Evolutionary conservation across 306 rosid species (phyloP), one percentile per base, ranked within the genome.

Genomic region (Glycine latifolia): DNA sequence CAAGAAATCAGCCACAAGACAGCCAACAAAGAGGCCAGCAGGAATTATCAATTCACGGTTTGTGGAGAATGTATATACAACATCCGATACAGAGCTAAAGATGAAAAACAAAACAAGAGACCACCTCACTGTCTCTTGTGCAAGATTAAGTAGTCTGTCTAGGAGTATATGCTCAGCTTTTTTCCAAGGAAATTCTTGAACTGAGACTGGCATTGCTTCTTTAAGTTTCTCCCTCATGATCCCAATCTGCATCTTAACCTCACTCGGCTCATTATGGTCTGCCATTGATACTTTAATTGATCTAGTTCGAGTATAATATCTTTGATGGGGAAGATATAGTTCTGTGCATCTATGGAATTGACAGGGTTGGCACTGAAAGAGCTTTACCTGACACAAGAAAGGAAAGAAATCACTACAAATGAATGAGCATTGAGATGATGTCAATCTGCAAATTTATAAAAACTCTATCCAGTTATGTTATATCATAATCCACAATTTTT

Each of bases 111-210:
- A 71, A 84, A 87, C 4, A 63, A 84, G 82, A 71, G 82, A 81
- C 90, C 90, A 87, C 73, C 84, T 87, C 67, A 63, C 55, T 9
- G 80, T 84, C 70, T 84, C 86, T 84, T 68, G 78, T 10, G 41
- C 66, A 48, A 84, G 76, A 78, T 68, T 26, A 49, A 78, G 60
- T 39, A 87, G 58, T 67, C 74, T 78, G 20, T 84, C 84, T 16
- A 84, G 48, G 74, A 87, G 74, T 55, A 76, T 63, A 58, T 62
- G 73, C 81, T 84, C 80, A 33, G 86, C 90, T 53, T 81, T 81
- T 75, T 53, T 74, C 90, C 90, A 87, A 73, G 84, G 88, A 81
- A 87, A 87, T 78, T 84, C 82, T 56, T 84, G 86, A 73, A 87
- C 80, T 6, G 80, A 7, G 15, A 35, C 54, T 78, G 90, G 90